A percentile compares a stretch with the other conserved stretches of the same genome.
Evolutionary conservation across 148 eudicot species (phyloP).

Genomic region (Mesembryanthemum crystallinum): DNA sequence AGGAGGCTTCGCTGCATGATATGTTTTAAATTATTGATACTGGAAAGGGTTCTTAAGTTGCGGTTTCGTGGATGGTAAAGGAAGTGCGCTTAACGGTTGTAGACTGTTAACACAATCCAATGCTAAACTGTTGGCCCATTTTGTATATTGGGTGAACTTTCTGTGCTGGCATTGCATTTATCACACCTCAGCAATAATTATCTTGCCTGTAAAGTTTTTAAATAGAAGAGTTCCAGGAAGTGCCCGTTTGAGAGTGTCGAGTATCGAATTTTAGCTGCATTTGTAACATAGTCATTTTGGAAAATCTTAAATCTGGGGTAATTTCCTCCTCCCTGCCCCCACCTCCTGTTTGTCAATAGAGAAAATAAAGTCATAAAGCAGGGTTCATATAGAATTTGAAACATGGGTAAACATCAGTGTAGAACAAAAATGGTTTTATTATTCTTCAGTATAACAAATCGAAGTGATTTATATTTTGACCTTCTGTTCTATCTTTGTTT

Average conservation of each 20-base stretch:
- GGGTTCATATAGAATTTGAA: too few relatives aligned
- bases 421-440: neutral
- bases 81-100: neutral
- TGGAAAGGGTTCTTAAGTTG: too few relatives aligned
- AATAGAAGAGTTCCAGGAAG: too few relatives aligned
- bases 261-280: neutral
- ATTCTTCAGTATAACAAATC: neutral
- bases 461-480: neutral
- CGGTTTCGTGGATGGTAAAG: neutral
- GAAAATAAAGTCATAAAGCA: neutral
- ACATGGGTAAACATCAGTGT: too few relatives aligned
- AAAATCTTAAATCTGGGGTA: neutral
- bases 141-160: neutral
- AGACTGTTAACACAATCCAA: neutral
- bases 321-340: neutral
- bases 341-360: neutral
- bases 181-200: neutral
- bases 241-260: too few relatives aligned
- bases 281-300: neutral
- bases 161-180: neutral
- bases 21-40: neutral
- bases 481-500: neutral
- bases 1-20: too few relatives aligned
- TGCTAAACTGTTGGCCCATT: neutral
- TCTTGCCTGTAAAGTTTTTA: neutral